Percentiles rank a stretch among this genome's conserved stretches.
Evolutionary conservation across 2,329 filamentous ascomycete genomes (phyloP).

Genomic region (Sclerotinia minor): DNA sequence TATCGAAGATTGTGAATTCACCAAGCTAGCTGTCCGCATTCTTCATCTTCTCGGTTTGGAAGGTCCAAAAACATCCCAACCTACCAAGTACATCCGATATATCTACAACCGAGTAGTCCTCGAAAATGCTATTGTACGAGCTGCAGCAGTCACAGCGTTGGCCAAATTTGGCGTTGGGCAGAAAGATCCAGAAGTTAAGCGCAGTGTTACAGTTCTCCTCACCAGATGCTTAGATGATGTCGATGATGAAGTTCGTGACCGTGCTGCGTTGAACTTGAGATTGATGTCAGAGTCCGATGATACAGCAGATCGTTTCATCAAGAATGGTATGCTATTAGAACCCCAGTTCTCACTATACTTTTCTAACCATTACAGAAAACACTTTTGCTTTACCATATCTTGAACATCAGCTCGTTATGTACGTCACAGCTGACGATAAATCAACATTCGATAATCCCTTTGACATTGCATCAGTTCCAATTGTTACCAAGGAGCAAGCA

Average conservation of each 20-base stretch:
- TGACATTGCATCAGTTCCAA: constrained; percentile 85
- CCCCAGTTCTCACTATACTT: constrained; percentile 24
- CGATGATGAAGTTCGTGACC: constrained; percentile 95
- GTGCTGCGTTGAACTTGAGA: constrained; percentile 86
- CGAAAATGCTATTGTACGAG: constrained; percentile 93
- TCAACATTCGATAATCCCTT: constrained; percentile 82
- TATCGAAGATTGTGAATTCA: constrained; percentile 99
- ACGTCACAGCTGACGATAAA: constrained; percentile 90
- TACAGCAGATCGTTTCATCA: constrained; percentile 82
- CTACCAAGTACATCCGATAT: constrained; percentile 98
- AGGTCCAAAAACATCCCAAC: constrained; percentile 90
- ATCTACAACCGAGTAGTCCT: constrained; percentile 98
- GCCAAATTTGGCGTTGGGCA: constrained; percentile 97
- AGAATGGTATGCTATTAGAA: constrained; percentile 66
- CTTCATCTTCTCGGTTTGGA: constrained; percentile 91
- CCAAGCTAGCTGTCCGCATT: constrained; percentile 93
- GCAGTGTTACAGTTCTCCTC: constrained; percentile 88
- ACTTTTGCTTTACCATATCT: constrained; percentile 95
- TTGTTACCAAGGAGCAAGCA: constrained; percentile 93
- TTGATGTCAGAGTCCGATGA: constrained; percentile 85
- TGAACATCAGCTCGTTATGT: constrained; percentile 96
- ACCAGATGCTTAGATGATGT: constrained; percentile 94
- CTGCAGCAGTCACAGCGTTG: constrained; percentile 90
- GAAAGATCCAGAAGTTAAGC: constrained; percentile 94
- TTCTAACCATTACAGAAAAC: constrained; percentile 59